Evolutionary conservation across 331 rosid genomes (phyloP).

Genomic region (Malus hybrid): DNA sequence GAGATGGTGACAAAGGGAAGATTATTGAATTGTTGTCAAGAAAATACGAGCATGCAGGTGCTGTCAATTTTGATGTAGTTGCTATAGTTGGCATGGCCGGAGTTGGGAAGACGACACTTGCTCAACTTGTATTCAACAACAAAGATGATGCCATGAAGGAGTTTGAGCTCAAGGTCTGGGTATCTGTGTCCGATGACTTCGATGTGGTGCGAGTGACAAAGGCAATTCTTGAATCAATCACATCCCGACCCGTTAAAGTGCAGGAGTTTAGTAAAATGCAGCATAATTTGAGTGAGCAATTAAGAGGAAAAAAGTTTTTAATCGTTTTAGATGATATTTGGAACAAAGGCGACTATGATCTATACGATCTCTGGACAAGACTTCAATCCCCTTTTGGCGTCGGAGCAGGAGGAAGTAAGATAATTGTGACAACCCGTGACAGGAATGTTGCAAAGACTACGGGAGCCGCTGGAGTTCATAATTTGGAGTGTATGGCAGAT

Average conservation of each 20-base stretch:
- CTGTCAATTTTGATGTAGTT: no score
- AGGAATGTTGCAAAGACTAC: background rate
- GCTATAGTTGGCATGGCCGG: no score
- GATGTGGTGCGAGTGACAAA: background rate
- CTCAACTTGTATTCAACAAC: no score
- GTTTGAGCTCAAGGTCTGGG: background rate
- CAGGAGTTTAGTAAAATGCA: background rate
- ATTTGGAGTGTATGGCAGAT: background rate
- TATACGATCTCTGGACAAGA: background rate
- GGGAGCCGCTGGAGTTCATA: background rate
- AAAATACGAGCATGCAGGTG: background rate
- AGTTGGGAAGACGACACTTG: no score
- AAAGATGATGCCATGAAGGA: no score
- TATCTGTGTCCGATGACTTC: background rate
- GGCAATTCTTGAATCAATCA: background rate
- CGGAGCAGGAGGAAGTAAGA: background rate
- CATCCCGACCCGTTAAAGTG: background rate
- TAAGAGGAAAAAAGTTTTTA: background rate
- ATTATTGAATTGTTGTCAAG: background rate
- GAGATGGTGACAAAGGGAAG: constrained; percentile 9
- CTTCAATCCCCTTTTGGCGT: background rate
- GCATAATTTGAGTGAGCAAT: background rate
- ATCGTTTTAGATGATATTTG: background rate
- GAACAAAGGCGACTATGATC: background rate
- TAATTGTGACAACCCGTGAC: background rate